A percentile compares a stretch with the other conserved stretches of the same genome.
Conservation (phyloP, 2,329 filamentous ascomycete species). For the Epichloe sylvatica region DNA sequence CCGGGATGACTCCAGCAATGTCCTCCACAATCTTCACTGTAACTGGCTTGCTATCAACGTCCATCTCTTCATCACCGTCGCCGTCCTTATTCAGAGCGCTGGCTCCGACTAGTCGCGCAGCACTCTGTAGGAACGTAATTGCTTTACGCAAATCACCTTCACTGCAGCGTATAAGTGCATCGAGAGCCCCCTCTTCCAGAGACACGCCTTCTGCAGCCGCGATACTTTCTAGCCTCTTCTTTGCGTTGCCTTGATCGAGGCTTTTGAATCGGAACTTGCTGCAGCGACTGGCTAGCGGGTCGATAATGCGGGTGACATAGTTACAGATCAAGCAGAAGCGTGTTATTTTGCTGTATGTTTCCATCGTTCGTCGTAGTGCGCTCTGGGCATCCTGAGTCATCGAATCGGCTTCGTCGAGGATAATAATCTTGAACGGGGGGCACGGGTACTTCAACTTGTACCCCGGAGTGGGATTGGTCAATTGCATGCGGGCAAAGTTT, state of each 20-base stretch:
- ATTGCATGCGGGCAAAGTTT: conserved; percentile 89
- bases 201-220: conserved; percentile 62
- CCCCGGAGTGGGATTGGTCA: conserved; percentile 64
- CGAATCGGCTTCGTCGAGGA: conserved; percentile 93
- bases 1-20: conserved; percentile 88
- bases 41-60: conserved; percentile 45
- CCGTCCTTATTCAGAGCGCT: conserved; percentile 32
- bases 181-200: conserved; percentile 65
- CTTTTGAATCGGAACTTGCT: conserved; percentile 98
- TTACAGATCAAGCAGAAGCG: conserved; percentile 97
- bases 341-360: conserved; percentile 93
- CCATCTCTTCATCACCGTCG: conserved; percentile 48
- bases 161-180: conserved; percentile 71
- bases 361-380: conserved; percentile 89
- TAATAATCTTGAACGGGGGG: conserved; percentile 97
- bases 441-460: conserved; percentile 69
- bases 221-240: conserved; percentile 67
- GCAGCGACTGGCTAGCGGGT: conserved; percentile 83
- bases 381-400: conserved; percentile 98
- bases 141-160: conserved; percentile 93
- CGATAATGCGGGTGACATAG: conserved; percentile 96
- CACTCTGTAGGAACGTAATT: conserved; percentile 91
- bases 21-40: conserved; percentile 77
- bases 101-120: conserved; percentile 73
- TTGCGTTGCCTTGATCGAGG: conserved; percentile 74